Conservation (phyloP, 306 rosid genomes). For the Mucuna pruriens region DNA sequence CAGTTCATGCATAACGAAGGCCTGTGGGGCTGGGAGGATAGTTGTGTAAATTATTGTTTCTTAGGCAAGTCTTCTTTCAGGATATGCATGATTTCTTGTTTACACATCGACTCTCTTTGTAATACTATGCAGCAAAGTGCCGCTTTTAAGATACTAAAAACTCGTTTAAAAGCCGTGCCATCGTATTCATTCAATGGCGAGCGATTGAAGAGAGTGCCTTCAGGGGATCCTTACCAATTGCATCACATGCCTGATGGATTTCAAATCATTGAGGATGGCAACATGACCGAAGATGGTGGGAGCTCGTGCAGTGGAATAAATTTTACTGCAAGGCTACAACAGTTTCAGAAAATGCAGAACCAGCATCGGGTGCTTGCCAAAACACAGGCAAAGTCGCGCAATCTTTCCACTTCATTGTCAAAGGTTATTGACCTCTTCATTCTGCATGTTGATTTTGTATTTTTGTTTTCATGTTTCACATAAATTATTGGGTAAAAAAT, state of each 20-base stretch:
- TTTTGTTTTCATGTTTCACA: not conserved
- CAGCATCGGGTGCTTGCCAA: constrained; percentile 64
- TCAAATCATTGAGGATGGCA: constrained; percentile 68
- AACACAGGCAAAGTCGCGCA: constrained; percentile 46
- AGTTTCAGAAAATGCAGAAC: constrained; percentile 80
- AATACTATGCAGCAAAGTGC: constrained; percentile 82
- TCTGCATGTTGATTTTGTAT: constrained; percentile 12
- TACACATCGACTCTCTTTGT: constrained; percentile 33
- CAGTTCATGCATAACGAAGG: not conserved
- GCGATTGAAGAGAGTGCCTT: constrained; percentile 55
- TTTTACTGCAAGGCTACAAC: constrained; percentile 71
- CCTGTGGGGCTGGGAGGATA: not conserved
- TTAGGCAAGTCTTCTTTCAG: not conserved
- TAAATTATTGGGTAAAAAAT: not conserved
- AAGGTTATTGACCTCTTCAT: constrained; percentile 52
- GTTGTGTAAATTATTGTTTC: not conserved
- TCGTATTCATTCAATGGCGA: constrained; percentile 63
- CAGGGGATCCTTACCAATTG: constrained; percentile 60
- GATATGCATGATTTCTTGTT: constrained; percentile 7
- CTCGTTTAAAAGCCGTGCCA: constrained; percentile 86
- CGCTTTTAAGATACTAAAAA: constrained; percentile 84
- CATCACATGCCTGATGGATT: constrained; percentile 54
- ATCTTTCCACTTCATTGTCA: constrained; percentile 42
- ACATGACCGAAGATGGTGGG: constrained; percentile 48
- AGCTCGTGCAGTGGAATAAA: constrained; percentile 64